phyloP scores from a whole-genome alignment of 305 asterid species.

The Fraxinus ornus region DNA sequence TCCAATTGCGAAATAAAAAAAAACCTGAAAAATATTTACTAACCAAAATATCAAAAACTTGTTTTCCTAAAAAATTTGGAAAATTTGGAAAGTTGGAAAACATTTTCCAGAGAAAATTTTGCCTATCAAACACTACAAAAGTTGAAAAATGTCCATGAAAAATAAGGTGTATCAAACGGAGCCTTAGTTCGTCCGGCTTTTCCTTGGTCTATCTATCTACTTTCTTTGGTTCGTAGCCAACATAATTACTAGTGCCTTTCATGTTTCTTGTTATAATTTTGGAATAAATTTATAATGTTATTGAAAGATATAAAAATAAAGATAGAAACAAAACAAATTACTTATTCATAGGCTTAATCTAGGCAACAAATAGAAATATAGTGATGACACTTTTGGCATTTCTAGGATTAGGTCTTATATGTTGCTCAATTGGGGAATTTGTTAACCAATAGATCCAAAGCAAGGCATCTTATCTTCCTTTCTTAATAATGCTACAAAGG shows the following conservation, averaged over 20 bases:
- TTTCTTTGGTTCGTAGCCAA: not conserved
- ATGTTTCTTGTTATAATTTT: not conserved
- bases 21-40: too few relatives aligned
- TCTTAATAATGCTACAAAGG: slow-evolving; percentile 30
- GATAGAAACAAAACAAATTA: not conserved
- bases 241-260: not conserved
- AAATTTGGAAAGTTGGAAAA: too few relatives aligned
- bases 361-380: slow-evolving; percentile 1
- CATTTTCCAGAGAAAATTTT: too few relatives aligned
- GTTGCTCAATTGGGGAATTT: slow-evolving; percentile 1
- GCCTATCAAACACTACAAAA: too few relatives aligned
- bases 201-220: not conserved
- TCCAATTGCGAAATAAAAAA: too few relatives aligned
- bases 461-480: slow-evolving; percentile 33
- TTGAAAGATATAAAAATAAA: not conserved
- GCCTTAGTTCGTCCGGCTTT: not conserved
- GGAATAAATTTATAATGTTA: too few relatives aligned
- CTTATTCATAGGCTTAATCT: not conserved
- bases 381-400: slow-evolving; percentile 11
- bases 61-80: too few relatives aligned
- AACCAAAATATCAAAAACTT: too few relatives aligned
- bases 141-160: too few relatives aligned
- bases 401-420: slow-evolving; percentile 28
- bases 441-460: slow-evolving; percentile 33
- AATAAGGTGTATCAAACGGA: too few relatives aligned